Conservation (phyloP, 192 early-diverging fungal species). For the Umbelopsis sp. region DNA sequence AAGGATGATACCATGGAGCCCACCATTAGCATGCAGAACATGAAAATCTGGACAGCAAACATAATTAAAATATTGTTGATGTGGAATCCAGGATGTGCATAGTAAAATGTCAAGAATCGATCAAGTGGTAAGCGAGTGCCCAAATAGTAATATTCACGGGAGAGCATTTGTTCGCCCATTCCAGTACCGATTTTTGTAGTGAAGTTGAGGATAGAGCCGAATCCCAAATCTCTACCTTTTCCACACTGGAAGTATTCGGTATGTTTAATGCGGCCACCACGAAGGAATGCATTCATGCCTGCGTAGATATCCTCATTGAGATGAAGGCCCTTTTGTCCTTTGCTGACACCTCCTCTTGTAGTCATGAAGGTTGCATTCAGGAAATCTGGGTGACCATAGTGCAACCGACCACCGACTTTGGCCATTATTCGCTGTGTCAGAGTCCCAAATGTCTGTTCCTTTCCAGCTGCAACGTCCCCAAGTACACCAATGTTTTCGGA, state of each 20-base stretch:
- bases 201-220: conserved; percentile 75
- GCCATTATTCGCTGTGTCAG: conserved; percentile 76
- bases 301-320: conserved; percentile 84
- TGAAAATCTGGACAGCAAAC: conserved; percentile 68
- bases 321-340: conserved; percentile 77
- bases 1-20: conserved; percentile 57
- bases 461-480: conserved; percentile 75
- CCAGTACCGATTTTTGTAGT: conserved; percentile 79
- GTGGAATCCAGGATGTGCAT: conserved; percentile 76
- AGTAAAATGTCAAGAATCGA: conserved; percentile 75
- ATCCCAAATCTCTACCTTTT: conserved; percentile 76
- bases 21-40: conserved; percentile 65
- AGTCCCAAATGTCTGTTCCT: conserved; percentile 77
- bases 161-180: conserved; percentile 81
- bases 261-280: conserved; percentile 76
- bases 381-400: conserved; percentile 81
- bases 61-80: conserved; percentile 79
- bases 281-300: conserved; percentile 72
- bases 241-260: conserved; percentile 80
- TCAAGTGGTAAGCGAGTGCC: conserved; percentile 74
- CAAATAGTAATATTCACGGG: conserved; percentile 78
- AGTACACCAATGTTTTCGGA: conserved; percentile 70
- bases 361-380: conserved; percentile 75
- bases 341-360: conserved; percentile 72
- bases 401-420: conserved; percentile 65